Evolutionary conservation across 768 basidiomycete genomes (phyloP), one percentile per base, ranked within the genome.

Genomic region (Tricholoma hemisulphureum): DNA sequence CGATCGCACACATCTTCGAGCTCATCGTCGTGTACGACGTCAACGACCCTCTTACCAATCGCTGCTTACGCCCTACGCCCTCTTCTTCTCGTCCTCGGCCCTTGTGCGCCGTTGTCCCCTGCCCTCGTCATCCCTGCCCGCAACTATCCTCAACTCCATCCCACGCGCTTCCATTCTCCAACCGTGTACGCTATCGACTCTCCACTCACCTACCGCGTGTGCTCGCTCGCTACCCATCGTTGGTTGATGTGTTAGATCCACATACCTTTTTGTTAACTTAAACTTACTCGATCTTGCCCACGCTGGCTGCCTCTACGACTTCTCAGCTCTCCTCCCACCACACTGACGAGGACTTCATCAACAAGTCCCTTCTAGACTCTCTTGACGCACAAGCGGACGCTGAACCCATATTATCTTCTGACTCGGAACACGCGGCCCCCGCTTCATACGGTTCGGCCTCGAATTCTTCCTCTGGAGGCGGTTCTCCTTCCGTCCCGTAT

Each of bases 311-410:
- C 69, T 74, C 78, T 57, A 68, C 76, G 61, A 69, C 66, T 61
- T 71, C 73, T 66, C 73, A 71, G 45, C 66, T 67, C 61, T 69
- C 66, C 63, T 76, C 74, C 65, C 76, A 75, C 65, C 75, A 70
- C 61, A 70, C 73, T 56, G 87, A 86, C 83, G 91, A 93, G 83
- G 90, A 89, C 74, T 86, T 86, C 67, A 91, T 93, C 70, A 93
- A 92, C 78, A 86, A 87, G 71, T 91, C 90, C 55, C 81, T 93
- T 58, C 76, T 93, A 63, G 91, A 89, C 72, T 88, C 86, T 39
- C 82, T 93, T 68, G 85, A 93, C 82, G 88, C 86, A 55, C 86
- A 90, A 73, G 89, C 87, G 51, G 90, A 92, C 82, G 82, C 88
- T 56, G 89, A 91, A 71, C 88, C 87, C 48, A 69, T 79, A 56